Conservation (phyloP, 768 basidiomycete species). For the Termitomyces titanicus region DNA sequence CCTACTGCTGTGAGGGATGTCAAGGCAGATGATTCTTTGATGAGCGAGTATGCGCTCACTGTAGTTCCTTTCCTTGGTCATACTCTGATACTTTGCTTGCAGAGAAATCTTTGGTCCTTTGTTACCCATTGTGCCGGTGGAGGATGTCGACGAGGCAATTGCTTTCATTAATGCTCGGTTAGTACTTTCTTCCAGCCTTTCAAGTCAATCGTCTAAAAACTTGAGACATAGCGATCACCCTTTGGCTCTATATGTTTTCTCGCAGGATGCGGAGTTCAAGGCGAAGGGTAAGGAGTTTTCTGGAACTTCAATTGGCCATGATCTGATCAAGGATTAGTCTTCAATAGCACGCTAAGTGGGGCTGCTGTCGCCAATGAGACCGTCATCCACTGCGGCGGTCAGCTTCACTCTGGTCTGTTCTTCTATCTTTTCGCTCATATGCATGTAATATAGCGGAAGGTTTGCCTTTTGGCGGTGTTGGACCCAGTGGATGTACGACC, state of each 20-base stretch:
- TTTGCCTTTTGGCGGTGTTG: slow-evolving; percentile 26
- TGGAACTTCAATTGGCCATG: neutral
- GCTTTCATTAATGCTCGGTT: slow-evolving; percentile 57
- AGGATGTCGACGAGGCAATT: slow-evolving; percentile 69
- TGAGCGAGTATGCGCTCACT: slow-evolving; percentile 58
- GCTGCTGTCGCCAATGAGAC: slow-evolving; percentile 68
- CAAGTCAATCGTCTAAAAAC: neutral
- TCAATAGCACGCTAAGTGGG: slow-evolving; percentile 69
- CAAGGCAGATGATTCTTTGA: slow-evolving; percentile 59
- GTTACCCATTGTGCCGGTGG: slow-evolving; percentile 69
- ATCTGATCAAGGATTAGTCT: slow-evolving; percentile 38
- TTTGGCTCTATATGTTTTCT: slow-evolving; percentile 75
- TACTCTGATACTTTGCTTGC: neutral
- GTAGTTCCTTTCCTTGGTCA: neutral
- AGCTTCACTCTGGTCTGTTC: slow-evolving; percentile 14
- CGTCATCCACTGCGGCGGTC: slow-evolving; percentile 57
- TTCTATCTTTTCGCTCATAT: neutral
- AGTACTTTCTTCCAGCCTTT: slow-evolving; percentile 20
- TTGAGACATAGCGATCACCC: slow-evolving; percentile 55
- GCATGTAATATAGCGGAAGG: slow-evolving; percentile 15
- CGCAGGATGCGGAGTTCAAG: slow-evolving; percentile 54
- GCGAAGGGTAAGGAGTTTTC: slow-evolving; percentile 44
- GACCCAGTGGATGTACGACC: slow-evolving; percentile 52
- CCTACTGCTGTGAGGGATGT: slow-evolving; percentile 73
- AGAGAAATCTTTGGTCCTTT: slow-evolving; percentile 88